Percentiles rank a stretch among this genome's conserved stretches.
Evolutionary conservation across 1,284 basidiomycete species (phyloP).

Genomic region (Papiliotrema fonsecae): DNA sequence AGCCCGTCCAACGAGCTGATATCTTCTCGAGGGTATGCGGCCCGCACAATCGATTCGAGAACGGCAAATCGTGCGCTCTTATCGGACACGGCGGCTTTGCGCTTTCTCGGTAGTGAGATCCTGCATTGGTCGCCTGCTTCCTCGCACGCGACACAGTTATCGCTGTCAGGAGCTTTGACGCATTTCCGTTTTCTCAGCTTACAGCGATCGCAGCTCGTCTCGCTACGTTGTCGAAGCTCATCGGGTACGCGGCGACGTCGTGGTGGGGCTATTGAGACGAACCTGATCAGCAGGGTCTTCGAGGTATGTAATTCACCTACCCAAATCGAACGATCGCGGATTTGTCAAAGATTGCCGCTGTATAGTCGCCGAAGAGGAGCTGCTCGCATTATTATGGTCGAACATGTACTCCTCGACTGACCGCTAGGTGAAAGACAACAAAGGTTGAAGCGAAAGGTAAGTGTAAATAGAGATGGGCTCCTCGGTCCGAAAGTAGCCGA

Average conservation of each 20-base stretch:
- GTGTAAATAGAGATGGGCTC: no score
- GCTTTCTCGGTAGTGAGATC: conserved; percentile 12
- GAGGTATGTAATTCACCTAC: no score
- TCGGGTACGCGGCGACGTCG: conserved; percentile 8
- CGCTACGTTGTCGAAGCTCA: conserved; percentile 9
- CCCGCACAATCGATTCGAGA: conserved; percentile 12
- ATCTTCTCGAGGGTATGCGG: conserved; percentile 11
- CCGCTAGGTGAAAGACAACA: no score
- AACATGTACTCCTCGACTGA: no score
- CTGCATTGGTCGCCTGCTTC: conserved; percentile 11
- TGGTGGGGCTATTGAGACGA: not conserved
- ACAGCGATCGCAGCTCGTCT: conserved; percentile 18
- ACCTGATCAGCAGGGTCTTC: not conserved
- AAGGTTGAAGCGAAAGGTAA: no score
- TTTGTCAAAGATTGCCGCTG: no score
- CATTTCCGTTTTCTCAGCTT: conserved; percentile 14
- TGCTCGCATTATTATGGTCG: no score
- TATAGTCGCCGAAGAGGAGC: no score
- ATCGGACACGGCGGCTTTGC: conserved; percentile 2
- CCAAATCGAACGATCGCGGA: no score
- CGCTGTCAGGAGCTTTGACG: conserved; percentile 4
- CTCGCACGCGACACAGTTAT: conserved; percentile 12
- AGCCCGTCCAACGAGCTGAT: conserved; percentile 8
- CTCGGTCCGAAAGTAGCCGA: no score
- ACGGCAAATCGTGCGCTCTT: conserved; percentile 4